A percentile compares a stretch with the other conserved stretches of the same genome.
Conservation (phyloP, 768 basidiomycete genomes). For the Leccinum imitatum region DNA sequence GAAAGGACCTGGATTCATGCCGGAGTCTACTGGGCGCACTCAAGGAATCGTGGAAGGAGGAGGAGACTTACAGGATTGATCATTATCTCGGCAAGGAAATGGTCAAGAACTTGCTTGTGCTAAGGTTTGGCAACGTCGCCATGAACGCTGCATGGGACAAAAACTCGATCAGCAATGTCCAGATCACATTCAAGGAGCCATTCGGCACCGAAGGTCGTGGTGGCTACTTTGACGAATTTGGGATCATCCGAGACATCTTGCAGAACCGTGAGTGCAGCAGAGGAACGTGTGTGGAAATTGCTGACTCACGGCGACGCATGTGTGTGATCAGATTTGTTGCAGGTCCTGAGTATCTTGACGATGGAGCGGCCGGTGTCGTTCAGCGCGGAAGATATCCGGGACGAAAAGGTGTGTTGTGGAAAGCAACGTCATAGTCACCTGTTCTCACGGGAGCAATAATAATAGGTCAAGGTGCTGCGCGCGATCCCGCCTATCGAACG, state of each 20-base stretch:
- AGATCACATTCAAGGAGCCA: constrained; percentile 99
- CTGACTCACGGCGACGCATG: constrained; percentile 17
- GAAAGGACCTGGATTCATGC: constrained; percentile 87
- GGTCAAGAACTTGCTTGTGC: constrained; percentile 97
- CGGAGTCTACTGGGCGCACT: constrained; percentile 73
- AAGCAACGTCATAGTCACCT: neutral
- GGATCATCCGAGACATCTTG: constrained; percentile 95
- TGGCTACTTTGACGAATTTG: constrained; percentile 99
- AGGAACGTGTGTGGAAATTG: constrained; percentile 6
- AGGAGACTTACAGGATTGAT: constrained; percentile 99
- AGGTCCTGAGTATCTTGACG: constrained; percentile 91
- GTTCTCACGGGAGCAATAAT: constrained; percentile 17
- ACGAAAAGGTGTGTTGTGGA: constrained; percentile 78
- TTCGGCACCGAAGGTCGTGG: constrained; percentile 99
- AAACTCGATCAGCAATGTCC: constrained; percentile 93
- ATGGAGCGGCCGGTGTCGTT: constrained; percentile 99
- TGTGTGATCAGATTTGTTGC: constrained; percentile 71
- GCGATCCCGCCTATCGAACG: constrained; percentile 79
- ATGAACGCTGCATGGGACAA: constrained; percentile 92
- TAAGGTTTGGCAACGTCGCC: constrained; percentile 94
- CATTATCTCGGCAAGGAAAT: constrained; percentile 99
- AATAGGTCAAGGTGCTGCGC: constrained; percentile 92
- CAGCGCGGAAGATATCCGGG: constrained; percentile 94
- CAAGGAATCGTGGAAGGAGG: constrained; percentile 89
- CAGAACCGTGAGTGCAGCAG: constrained; percentile 83